Conservation (phyloP, 2,329 filamentous ascomycete species). For the Pseudogymnoascus sp. region DNA sequence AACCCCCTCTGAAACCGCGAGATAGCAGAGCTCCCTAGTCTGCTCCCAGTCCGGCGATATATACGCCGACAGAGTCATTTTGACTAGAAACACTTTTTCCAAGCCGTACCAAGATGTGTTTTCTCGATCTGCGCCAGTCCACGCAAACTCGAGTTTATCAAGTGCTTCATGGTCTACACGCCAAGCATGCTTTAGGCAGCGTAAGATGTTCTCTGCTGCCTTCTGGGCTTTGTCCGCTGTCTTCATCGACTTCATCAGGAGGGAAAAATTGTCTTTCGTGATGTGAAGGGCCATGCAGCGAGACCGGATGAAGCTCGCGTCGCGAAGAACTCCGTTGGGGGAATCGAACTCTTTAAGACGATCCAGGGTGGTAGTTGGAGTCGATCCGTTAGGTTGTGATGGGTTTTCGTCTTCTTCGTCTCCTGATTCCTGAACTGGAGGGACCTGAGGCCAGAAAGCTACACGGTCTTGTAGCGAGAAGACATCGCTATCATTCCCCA, state of each 20-base stretch:
- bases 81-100: no score
- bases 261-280: background rate
- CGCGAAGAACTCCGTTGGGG: background rate
- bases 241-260: background rate
- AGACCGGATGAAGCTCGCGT: background rate
- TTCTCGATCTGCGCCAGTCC: background rate
- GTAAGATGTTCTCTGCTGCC: background rate
- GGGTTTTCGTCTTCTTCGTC: background rate
- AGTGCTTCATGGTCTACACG: background rate
- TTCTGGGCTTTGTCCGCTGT: background rate
- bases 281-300: background rate
- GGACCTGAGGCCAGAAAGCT: background rate
- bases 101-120: no score
- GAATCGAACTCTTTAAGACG: background rate
- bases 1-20: no score
- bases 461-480: background rate
- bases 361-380: background rate
- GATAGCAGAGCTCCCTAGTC: no score
- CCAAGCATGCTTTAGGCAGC: background rate
- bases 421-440: background rate
- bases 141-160: background rate
- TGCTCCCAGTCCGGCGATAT: no score
- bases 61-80: no score
- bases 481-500: background rate
- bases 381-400: background rate